Evolutionary conservation across 805 yeast genomes (phyloP), one percentile per base, ranked within the genome.

Genomic region (Nakazawaea molendinolei): DNA sequence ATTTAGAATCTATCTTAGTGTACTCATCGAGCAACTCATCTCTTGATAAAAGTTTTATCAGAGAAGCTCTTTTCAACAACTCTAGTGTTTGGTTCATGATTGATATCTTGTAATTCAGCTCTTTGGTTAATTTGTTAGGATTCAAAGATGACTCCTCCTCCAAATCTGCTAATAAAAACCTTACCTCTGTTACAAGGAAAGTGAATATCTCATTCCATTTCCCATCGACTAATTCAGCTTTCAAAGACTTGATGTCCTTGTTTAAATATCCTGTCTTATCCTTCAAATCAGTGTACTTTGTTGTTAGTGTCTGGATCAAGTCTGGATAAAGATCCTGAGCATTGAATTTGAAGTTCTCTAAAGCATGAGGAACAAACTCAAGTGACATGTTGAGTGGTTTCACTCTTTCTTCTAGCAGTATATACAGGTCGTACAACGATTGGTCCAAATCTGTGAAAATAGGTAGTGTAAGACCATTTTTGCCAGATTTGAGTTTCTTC

Each of bases 121-220:
- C 7, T 10, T 14, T 34, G 10, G 39, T 14, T 18, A 31, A 8
- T 16, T 26, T 16, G 19, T 23, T 27, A n/a, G 30, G 39, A 8
- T 27, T 16, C 3, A 22, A 22, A 10, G 23, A 31, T 8, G 23
- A 10, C 28, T 52, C 54, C 16, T 43, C 51, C 31, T 56, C 57
- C 3, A 53, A 36, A 31, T 50, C 55, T 8, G 44, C 41, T 20
- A 55, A 45, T 21, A 55, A 40, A 26, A 42, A 53, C 1, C 51
- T 47, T 4, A 68, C 49, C 42, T 74, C 74, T 3, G 58, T 51
- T 29, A 73, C 58, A 35, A 78, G 49, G 40, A 61, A 68, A 19
- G 56, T 56, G 42, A 78, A 76, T 2, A 77, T 58, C 17, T 66
- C 66, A 43, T 61, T 56, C 85, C 86, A 79, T 48, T 75, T 65